Evolutionary conservation across 371 early-diverging fungal species (phyloP).

Genomic region (Mortierella sp.): DNA sequence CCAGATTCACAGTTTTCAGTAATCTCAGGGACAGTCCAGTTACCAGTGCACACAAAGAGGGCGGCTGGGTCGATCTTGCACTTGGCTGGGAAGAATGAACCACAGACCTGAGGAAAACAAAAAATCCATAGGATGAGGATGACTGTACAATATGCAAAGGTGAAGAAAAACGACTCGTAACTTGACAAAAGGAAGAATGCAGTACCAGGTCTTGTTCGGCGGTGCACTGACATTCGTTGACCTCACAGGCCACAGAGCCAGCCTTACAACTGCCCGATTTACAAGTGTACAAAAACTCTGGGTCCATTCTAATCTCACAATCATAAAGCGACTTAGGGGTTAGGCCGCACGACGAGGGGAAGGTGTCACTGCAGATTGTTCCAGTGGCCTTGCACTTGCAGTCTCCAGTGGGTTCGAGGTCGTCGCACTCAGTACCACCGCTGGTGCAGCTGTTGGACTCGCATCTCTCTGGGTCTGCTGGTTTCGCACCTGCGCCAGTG

Average conservation of each 20-base stretch:
- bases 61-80: not conserved
- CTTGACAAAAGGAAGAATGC: not conserved
- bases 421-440: not conserved
- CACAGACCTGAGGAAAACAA: not conserved
- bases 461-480: not conserved
- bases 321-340: not conserved
- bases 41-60: not conserved
- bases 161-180: no score
- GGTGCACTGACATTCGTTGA: slow-evolving; percentile 8
- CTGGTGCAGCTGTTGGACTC: slow-evolving; percentile 3
- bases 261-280: not conserved
- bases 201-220: not conserved
- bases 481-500: not conserved
- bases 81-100: not conserved
- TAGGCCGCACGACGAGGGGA: not conserved
- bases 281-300: not conserved
- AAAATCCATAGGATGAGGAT: not conserved
- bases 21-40: not conserved
- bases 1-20: not conserved
- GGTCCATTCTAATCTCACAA: not conserved
- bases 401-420: not conserved
- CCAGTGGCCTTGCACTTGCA: slow-evolving; percentile 11
- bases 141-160: no score
- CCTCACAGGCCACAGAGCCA: not conserved
- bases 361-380: not conserved